Conservation (phyloP, 176 grass and related monocot genomes). For the Juncus inflexus region DNA sequence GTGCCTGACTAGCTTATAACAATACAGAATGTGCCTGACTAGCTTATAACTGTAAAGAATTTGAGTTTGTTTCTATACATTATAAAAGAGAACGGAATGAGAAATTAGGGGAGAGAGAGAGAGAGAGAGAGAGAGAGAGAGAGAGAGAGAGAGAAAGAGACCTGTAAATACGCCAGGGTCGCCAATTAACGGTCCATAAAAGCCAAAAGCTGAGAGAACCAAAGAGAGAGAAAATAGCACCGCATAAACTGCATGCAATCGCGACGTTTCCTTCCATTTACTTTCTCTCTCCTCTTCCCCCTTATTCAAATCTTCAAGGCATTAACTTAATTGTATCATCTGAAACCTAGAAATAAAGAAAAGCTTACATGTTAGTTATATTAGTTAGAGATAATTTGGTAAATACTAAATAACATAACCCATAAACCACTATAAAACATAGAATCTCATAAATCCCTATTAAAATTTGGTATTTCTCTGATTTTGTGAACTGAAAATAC, state of each 20-base stretch:
- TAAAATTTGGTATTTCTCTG: too few relatives aligned
- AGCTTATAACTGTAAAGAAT: background rate
- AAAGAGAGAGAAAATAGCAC: constrained; percentile 73
- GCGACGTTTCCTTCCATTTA: constrained; percentile 65
- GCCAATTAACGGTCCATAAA: constrained; percentile 97
- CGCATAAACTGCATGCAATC: constrained; percentile 79
- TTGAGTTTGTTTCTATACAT: too few relatives aligned
- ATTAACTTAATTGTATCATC: background rate
- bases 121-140: constrained; percentile 27
- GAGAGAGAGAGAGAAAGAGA: constrained; percentile 26
- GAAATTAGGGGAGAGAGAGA: constrained; percentile 7
- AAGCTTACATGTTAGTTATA: background rate
- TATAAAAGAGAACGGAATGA: background rate
- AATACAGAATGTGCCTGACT: constrained; percentile 15
- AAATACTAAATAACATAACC: too few relatives aligned
- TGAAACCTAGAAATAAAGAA: constrained; percentile 9
- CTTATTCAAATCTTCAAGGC: constrained; percentile 41
- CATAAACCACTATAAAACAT: too few relatives aligned
- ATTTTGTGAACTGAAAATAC: too few relatives aligned
- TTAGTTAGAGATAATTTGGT: too few relatives aligned
- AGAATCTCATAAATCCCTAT: too few relatives aligned
- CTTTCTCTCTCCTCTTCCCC: constrained; percentile 61
- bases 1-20: constrained; percentile 4
- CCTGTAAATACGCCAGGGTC: constrained; percentile 99
- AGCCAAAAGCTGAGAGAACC: constrained; percentile 91